Percentiles rank a stretch among this genome's conserved stretches.
Conservation (phyloP, 2,329 filamentous ascomycete species). For the Exophiala aquamarina region DNA sequence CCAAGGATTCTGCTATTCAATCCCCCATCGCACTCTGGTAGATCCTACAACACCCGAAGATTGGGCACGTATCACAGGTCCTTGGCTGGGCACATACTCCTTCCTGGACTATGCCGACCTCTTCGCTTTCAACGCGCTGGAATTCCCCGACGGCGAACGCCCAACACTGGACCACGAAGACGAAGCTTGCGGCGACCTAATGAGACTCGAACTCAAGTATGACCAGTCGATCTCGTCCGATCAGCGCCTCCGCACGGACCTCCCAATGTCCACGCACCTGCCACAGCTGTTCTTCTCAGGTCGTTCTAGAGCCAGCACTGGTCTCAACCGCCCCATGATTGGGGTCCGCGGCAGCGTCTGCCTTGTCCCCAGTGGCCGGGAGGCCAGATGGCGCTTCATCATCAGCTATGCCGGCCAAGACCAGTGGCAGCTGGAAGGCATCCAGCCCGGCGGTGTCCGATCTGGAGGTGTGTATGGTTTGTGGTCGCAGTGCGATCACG, state of each 20-base stretch:
- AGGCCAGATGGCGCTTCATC: constrained; percentile 29
- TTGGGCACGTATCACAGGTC: constrained; percentile 26
- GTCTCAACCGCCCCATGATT: constrained; percentile 15
- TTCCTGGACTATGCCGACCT: constrained; percentile 28
- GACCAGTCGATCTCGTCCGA: constrained; percentile 21
- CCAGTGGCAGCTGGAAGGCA: constrained; percentile 30
- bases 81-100: constrained; percentile 28
- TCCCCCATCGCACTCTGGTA: constrained; percentile 25
- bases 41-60: constrained; percentile 22
- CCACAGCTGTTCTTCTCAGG: constrained; percentile 27
- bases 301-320: constrained; percentile 18
- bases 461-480: constrained; percentile 27
- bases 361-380: constrained; percentile 23
- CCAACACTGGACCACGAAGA: constrained; percentile 24
- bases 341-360: constrained; percentile 20
- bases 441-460: constrained; percentile 28
- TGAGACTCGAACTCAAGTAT: constrained; percentile 26
- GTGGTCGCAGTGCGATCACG: constrained; percentile 27
- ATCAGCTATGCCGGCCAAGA: constrained; percentile 27
- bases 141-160: constrained; percentile 1
- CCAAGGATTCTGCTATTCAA: constrained; percentile 27
- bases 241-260: constrained; percentile 14
- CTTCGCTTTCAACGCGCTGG: constrained; percentile 22
- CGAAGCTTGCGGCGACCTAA: constrained; percentile 29
- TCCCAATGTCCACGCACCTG: constrained; percentile 22